phyloP scores from a whole-genome alignment of 2,329 filamentous ascomycete species.

The Endocalyx cinctus region DNA sequence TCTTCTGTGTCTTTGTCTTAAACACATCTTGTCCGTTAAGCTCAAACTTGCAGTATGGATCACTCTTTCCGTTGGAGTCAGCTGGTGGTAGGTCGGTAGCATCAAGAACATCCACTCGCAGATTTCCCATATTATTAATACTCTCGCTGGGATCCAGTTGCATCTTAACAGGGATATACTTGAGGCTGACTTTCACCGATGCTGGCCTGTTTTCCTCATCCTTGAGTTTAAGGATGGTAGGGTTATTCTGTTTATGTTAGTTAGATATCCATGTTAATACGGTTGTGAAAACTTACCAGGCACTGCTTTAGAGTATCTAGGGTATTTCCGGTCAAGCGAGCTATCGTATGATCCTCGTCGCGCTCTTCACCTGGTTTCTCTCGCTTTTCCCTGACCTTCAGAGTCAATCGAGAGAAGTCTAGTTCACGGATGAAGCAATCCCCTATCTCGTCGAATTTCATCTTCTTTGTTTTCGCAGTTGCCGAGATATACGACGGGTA shows the following conservation, averaged over 20 bases:
- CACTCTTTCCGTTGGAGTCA: slow-evolving; percentile 93
- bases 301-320: slow-evolving; percentile 84
- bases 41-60: slow-evolving; percentile 93
- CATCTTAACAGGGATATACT: slow-evolving; percentile 95
- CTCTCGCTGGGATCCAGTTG: slow-evolving; percentile 88
- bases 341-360: slow-evolving; percentile 70
- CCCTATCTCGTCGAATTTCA: slow-evolving; percentile 85
- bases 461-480: slow-evolving; percentile 62
- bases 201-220: slow-evolving; percentile 71
- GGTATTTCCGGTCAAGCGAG: slow-evolving; percentile 79
- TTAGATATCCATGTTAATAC: not conserved
- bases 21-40: slow-evolving; percentile 84
- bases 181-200: slow-evolving; percentile 85
- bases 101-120: slow-evolving; percentile 90
- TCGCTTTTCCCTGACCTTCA: slow-evolving; percentile 77
- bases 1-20: slow-evolving; percentile 96
- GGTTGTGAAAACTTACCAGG: slow-evolving; percentile 51
- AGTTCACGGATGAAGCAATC: slow-evolving; percentile 95
- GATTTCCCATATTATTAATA: slow-evolving; percentile 97
- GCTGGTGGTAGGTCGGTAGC: slow-evolving; percentile 84
- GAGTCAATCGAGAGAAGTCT: slow-evolving; percentile 90
- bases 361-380: slow-evolving; percentile 64
- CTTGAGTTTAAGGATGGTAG: slow-evolving; percentile 74
- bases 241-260: slow-evolving; percentile 66
- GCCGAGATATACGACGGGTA: slow-evolving; percentile 85